Evolutionary conservation across 257 asterid species (phyloP).

Genomic region (Paulownia fortunei): DNA sequence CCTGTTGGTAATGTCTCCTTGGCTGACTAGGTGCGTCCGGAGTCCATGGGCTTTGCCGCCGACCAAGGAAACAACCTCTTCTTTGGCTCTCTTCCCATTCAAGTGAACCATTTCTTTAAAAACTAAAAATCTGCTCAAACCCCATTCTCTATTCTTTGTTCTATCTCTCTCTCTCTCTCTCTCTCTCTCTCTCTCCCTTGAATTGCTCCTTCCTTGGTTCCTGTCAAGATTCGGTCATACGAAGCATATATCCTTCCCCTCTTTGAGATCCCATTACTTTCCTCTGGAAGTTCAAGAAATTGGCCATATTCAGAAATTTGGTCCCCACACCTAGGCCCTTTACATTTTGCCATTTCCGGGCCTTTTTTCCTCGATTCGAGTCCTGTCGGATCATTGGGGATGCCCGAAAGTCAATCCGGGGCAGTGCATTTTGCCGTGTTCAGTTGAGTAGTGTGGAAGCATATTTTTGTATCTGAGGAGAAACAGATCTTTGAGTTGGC

Average conservation of each 20-base stretch:
- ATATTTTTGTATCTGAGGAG: constrained; percentile 26
- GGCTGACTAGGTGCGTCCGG: constrained; percentile 80
- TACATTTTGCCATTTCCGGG: constrained; percentile 51
- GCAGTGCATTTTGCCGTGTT: constrained; percentile 43
- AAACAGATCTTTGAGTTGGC: constrained; percentile 52
- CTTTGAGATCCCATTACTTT: constrained; percentile 60
- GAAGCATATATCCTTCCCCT: constrained; percentile 46
- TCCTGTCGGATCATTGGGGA: constrained; percentile 52
- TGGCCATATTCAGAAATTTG: constrained; percentile 56
- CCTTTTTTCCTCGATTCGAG: constrained; percentile 48
- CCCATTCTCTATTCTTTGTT: constrained; percentile 24
- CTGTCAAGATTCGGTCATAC: constrained; percentile 79
- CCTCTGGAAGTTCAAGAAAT: constrained; percentile 47
- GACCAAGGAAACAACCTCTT: constrained; percentile 81
- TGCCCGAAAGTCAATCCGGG: constrained; percentile 43
- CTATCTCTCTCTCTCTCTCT: constrained; percentile 24
- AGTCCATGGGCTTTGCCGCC: constrained; percentile 91
- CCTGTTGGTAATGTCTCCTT: constrained; percentile 77
- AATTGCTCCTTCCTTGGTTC: constrained; percentile 44
- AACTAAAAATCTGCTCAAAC: constrained; percentile 31
- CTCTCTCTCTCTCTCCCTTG: constrained; percentile 14
- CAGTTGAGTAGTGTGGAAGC: constrained; percentile 48
- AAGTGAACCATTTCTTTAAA: constrained; percentile 61
- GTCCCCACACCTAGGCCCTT: constrained; percentile 64
- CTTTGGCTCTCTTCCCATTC: constrained; percentile 62